Evolutionary conservation across 176 grass and related monocot genomes (phyloP), one percentile per base, ranked within the genome.

Genomic region (Zea luxurians): DNA sequence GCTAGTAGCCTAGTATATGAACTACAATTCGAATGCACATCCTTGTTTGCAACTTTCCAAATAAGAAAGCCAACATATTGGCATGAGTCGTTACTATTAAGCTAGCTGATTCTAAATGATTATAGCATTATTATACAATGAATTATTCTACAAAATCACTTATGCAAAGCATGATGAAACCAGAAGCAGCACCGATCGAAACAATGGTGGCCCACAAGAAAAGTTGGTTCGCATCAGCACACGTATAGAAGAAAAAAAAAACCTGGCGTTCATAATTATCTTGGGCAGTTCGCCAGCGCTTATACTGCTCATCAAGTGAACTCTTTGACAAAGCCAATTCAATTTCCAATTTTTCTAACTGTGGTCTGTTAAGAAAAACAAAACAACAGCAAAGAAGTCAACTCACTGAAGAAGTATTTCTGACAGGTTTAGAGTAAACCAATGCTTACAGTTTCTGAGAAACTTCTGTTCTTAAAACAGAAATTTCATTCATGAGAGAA

Each of bases 261-360:
- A 98, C 96, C 92, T 99, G 96, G 44, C 96, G 88, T 79, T 99
- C 96, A 57, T 93, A 99, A 66, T 99, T 99, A 59, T 95, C 86
- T 55, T 99, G 92, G 8, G 92, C 68, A 37, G 49, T 93, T 71
- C 92, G 85, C 96, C 96, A 99, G 59, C 92, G 90, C 66, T 87
- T 95, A 45, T 83, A 83, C 42, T 95, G 92, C 72, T 81, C 84
- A 61, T 99, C 92, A 70, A 99, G 68, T 78, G 85, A 86, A 79
- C 73, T 86, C 86, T 95, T 99, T 40, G 91, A 70, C 11, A 90
- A 93, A 35, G 88, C 88, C 80, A 95, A 48, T n/a, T 92, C 78
- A 64, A 82, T 68, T 85, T 93, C 88, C 48, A 99, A 48, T 35
- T 53, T 74, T 72, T 95, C 88, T 69, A 86, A 76, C 37, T 85